Evolutionary conservation across 2,329 filamentous ascomycete species (phyloP).

Genomic region (Hypoxylon sp.): DNA sequence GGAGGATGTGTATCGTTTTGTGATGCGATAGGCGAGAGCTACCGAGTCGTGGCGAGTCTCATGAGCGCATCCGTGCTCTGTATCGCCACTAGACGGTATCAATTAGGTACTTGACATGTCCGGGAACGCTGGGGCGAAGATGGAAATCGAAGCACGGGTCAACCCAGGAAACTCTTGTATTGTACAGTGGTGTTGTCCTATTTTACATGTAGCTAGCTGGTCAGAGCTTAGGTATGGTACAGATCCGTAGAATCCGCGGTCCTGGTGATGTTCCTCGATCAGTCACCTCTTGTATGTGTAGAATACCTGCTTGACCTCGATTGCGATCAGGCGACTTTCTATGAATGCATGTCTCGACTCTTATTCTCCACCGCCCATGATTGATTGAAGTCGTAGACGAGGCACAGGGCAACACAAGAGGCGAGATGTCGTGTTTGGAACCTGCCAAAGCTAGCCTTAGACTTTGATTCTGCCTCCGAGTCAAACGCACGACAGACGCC

Average conservation of each 20-base stretch:
- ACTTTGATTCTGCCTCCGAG: slow-evolving; percentile 37
- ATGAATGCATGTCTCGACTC: slow-evolving; percentile 10
- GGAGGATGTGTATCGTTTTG: slow-evolving; percentile 14
- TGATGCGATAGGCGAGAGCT: slow-evolving; percentile 27
- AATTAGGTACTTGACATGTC: slow-evolving; percentile 3
- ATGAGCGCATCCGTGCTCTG: slow-evolving; percentile 12
- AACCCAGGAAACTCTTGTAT: slow-evolving; percentile 12
- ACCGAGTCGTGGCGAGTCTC: slow-evolving; percentile 21
- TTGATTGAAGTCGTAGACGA: slow-evolving; percentile 20
- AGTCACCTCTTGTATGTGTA: neutral
- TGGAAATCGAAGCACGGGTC: slow-evolving; percentile 3
- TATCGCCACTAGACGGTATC: slow-evolving; percentile 8
- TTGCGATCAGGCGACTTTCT: slow-evolving; percentile 8
- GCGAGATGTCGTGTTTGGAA: slow-evolving; percentile 33
- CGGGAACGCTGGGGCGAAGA: neutral
- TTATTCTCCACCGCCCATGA: slow-evolving; percentile 1
- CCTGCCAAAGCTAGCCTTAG: slow-evolving; percentile 42
- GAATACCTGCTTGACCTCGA: slow-evolving; percentile 1
- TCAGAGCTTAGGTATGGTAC: slow-evolving; percentile 1
- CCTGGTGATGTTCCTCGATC: slow-evolving; percentile 1
- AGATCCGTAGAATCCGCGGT: neutral
- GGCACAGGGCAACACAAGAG: slow-evolving; percentile 27
- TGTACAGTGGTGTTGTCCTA: slow-evolving; percentile 21
- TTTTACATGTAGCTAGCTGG: slow-evolving; percentile 16
- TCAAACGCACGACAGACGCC: slow-evolving; percentile 38